phyloP scores from a whole-genome alignment of 176 grass and related monocot species.

The Coix lacrymajobi region DNA sequence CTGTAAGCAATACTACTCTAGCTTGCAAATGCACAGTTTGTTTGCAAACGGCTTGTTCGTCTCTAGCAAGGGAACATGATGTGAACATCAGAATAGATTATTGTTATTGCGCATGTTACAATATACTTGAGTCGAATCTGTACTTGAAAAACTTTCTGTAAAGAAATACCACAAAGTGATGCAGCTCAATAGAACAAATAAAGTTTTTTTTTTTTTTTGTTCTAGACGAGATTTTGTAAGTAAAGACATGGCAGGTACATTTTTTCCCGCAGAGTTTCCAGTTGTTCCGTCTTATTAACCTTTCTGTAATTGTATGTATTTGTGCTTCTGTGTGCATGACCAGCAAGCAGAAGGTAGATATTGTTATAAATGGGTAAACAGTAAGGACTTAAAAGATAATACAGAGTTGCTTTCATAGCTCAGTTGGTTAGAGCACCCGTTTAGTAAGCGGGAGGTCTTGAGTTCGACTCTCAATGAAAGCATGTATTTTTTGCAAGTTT shows the following conservation, averaged over 20 bases:
- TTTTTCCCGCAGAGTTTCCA: not conserved
- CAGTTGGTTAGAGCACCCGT: conserved; percentile 97
- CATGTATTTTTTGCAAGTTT: no score
- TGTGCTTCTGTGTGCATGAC: no score
- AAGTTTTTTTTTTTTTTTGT: not conserved
- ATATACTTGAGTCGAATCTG: not conserved
- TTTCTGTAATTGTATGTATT: no score
- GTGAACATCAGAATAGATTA: not conserved
- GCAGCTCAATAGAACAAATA: not conserved
- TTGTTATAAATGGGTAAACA: no score
- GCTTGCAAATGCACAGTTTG: not conserved
- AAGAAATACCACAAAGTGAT: not conserved
- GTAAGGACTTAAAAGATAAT: no score
- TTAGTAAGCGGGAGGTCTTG: conserved; percentile 99
- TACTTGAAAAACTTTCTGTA: not conserved
- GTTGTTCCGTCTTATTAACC: not conserved
- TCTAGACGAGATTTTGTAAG: not conserved
- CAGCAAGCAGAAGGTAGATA: no score
- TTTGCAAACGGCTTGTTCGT: conserved; percentile 3
- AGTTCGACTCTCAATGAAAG: conserved; percentile 48
- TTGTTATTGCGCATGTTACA: not conserved
- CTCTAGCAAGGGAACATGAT: not conserved
- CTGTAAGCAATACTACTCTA: not conserved
- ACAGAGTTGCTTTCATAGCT: conserved; percentile 93
- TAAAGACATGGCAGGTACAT: not conserved